Conservation (phyloP, 192 early-diverging fungal species). For the Fimicolochytrium jonesii region DNA sequence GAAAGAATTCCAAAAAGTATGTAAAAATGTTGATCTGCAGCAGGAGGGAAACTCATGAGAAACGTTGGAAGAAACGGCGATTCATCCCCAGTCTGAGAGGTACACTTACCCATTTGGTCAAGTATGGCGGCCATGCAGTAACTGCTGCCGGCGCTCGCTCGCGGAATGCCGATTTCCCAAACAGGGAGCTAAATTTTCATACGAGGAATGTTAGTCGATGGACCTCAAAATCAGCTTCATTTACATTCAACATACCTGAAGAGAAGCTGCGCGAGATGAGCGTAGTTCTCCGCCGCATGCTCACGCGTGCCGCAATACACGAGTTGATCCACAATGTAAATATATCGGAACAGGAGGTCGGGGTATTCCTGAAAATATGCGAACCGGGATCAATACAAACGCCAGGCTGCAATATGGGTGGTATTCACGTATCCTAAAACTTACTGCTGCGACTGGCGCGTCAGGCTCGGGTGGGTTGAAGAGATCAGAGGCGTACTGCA, state of each 20-base stretch:
- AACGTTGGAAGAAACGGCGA: not conserved
- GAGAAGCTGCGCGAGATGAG: constrained; percentile 61
- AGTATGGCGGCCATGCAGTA: constrained; percentile 40
- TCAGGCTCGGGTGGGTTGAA: no score
- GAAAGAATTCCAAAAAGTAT: constrained; percentile 42
- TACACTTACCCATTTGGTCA: constrained; percentile 50
- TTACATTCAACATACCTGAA: constrained; percentile 52
- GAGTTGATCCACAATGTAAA: constrained; percentile 72
- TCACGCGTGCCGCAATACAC: constrained; percentile 74
- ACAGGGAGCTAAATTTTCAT: constrained; percentile 31
- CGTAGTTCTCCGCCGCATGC: constrained; percentile 64
- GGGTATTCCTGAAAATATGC: no score
- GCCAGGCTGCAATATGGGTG: no score
- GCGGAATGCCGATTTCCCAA: constrained; percentile 49
- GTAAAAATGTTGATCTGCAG: constrained; percentile 24
- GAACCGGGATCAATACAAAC: not conserved
- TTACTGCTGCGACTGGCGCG: not conserved
- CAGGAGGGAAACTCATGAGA: not conserved
- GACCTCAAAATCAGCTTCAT: not conserved
- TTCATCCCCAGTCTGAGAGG: not conserved
- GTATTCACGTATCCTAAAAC: no score
- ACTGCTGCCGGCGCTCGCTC: constrained; percentile 37
- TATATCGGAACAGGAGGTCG: constrained; percentile 68
- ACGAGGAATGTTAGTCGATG: not conserved
- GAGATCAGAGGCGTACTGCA: no score